Evolutionary conservation across 345 rosid species (phyloP).

Genomic region (Citrus reticulata): DNA sequence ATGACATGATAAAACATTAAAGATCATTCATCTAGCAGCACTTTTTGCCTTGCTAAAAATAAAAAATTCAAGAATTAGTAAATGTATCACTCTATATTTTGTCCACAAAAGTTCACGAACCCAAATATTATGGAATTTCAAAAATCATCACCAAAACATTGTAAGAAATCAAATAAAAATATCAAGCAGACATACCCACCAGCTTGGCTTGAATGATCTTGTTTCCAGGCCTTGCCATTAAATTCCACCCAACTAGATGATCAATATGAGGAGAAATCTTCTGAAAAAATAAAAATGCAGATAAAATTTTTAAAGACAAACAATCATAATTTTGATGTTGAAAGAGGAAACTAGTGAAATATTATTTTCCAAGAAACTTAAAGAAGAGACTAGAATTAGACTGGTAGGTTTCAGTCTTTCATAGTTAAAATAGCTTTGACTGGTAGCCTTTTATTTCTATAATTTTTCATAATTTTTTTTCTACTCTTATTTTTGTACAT

Average conservation of each 20-base stretch:
- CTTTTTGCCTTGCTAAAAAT: neutral
- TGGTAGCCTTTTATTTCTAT: conserved; percentile 7
- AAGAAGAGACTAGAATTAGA: neutral
- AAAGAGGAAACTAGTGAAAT: neutral
- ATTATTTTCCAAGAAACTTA: neutral
- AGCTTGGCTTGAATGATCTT: conserved; percentile 76
- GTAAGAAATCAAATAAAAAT: conserved; percentile 7
- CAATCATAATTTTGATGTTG: neutral
- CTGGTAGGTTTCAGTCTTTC: conserved; percentile 22
- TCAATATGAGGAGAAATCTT: neutral
- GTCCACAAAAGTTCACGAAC: neutral
- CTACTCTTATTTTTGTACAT: too few relatives aligned
- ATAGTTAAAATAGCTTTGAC: conserved; percentile 16
- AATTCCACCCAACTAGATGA: neutral
- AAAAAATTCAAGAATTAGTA: neutral
- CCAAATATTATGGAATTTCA: neutral
- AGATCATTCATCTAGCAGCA: neutral
- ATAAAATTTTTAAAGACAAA: neutral
- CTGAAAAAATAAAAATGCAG: neutral
- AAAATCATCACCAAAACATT: neutral
- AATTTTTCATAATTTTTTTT: too few relatives aligned
- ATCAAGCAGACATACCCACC: conserved; percentile 52
- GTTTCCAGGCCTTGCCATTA: conserved; percentile 58
- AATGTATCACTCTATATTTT: neutral
- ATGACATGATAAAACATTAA: neutral